Conservation (phyloP, 441 rosid genomes). For the Macaranga tanarius region DNA sequence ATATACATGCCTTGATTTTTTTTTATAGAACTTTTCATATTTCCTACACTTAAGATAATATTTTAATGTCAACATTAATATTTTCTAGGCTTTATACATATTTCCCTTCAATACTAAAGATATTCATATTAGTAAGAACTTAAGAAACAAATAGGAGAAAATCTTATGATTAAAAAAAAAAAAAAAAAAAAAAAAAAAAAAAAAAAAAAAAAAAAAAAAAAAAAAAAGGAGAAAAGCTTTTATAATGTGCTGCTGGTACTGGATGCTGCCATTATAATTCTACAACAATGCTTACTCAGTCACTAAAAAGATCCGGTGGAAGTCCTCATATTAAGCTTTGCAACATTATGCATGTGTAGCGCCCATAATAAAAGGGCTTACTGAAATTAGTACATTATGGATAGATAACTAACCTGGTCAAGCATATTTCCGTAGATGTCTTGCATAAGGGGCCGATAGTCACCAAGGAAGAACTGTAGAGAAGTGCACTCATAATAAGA, state of each 20-base stretch:
- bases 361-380: conserved; percentile 1
- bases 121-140: background rate
- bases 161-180: too few relatives aligned
- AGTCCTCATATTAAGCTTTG: conserved; percentile 2
- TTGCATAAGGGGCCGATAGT: conserved; percentile 89
- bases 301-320: background rate
- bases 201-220: too few relatives aligned
- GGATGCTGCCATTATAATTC: background rate
- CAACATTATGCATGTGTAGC: background rate
- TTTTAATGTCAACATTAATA: too few relatives aligned
- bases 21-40: too few relatives aligned
- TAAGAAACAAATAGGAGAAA: background rate
- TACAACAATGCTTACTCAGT: background rate
- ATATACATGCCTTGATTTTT: too few relatives aligned
- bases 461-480: conserved; percentile 96
- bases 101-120: background rate
- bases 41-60: too few relatives aligned
- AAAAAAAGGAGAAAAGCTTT: conserved; percentile 1
- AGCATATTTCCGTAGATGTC: conserved; percentile 77
- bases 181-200: too few relatives aligned
- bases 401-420: conserved; percentile 74
- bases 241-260: background rate
- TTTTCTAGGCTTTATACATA: background rate
- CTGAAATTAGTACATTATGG: conserved; percentile 20
- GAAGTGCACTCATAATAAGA: conserved; percentile 21